Conservation (phyloP, 192 early-diverging fungal genomes). For the Endogone sp. region DNA sequence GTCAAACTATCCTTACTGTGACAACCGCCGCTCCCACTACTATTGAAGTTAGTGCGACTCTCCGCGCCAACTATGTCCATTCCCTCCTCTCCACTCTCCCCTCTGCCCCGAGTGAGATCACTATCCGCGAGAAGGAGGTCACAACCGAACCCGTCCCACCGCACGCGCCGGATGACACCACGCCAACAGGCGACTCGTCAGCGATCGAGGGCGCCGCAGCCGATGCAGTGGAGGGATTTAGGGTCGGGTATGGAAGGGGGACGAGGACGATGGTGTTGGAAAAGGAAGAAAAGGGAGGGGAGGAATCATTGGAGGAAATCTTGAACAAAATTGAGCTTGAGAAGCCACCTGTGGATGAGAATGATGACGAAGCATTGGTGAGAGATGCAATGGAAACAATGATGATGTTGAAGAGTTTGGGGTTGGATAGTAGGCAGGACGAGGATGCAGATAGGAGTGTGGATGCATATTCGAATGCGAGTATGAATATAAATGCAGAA, state of each 20-base stretch:
- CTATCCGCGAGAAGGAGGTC: slow-evolving; percentile 7
- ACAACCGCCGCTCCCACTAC: background rate
- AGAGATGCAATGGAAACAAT: slow-evolving; percentile 28
- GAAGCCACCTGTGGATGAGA: too few relatives aligned
- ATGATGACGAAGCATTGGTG: slow-evolving; percentile 19
- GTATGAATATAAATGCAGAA: slow-evolving; percentile 10
- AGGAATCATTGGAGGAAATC: too few relatives aligned
- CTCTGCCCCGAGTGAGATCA: slow-evolving; percentile 12
- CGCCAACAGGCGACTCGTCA: background rate
- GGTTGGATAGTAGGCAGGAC: slow-evolving; percentile 14
- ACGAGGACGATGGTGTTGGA: background rate
- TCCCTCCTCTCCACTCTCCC: slow-evolving; percentile 11
- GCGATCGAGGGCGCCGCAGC: background rate
- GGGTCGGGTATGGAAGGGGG: background rate
- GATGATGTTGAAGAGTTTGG: slow-evolving; percentile 30
- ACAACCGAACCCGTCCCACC: background rate
- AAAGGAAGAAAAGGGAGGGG: slow-evolving; percentile 10
- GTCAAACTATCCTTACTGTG: background rate
- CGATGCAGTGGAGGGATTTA: background rate
- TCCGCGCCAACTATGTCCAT: slow-evolving; percentile 14
- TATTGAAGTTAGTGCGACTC: background rate
- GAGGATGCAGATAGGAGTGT: background rate
- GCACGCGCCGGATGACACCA: too few relatives aligned
- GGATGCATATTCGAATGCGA: slow-evolving; percentile 3
- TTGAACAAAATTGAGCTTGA: too few relatives aligned